Evolutionary conservation across 257 asterid genomes (phyloP).

Genomic region (Haberlea rhodopensis): DNA sequence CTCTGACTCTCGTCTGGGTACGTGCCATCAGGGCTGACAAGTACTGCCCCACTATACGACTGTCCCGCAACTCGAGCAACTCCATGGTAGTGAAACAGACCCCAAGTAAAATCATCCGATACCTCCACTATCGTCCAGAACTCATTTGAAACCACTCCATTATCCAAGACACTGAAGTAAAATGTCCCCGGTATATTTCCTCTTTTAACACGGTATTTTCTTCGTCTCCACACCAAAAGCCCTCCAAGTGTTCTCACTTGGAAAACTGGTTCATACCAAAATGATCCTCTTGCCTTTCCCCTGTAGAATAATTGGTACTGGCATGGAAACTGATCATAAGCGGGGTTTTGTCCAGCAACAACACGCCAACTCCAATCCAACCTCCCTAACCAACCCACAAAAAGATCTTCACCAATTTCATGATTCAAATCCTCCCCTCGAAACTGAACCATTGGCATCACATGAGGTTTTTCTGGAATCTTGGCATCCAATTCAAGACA

Average conservation of each 20-base stretch:
- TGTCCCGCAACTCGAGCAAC: constrained; percentile 93
- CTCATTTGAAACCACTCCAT: constrained; percentile 90
- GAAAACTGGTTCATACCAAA: constrained; percentile 94
- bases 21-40: constrained; percentile 67
- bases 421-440: constrained; percentile 54
- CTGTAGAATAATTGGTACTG: constrained; percentile 87
- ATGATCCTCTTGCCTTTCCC: constrained; percentile 85
- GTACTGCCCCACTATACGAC: constrained; percentile 85
- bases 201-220: constrained; percentile 75
- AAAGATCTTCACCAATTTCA: constrained; percentile 86
- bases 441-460: constrained; percentile 58
- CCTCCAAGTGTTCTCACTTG: constrained; percentile 69
- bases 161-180: constrained; percentile 76
- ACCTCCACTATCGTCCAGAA: constrained; percentile 87
- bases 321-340: constrained; percentile 96
- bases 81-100: constrained; percentile 86
- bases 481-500: constrained; percentile 79
- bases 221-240: constrained; percentile 75
- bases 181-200: constrained; percentile 71
- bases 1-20: constrained; percentile 50
- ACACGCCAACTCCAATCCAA: constrained; percentile 96
- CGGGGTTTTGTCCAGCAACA: constrained; percentile 94
- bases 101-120: constrained; percentile 79
- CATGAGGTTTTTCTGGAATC: constrained; percentile 70
- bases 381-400: constrained; percentile 82